Conservation (phyloP, 108 stramenopile genomes). For the Discostella stelligeroides region DNA sequence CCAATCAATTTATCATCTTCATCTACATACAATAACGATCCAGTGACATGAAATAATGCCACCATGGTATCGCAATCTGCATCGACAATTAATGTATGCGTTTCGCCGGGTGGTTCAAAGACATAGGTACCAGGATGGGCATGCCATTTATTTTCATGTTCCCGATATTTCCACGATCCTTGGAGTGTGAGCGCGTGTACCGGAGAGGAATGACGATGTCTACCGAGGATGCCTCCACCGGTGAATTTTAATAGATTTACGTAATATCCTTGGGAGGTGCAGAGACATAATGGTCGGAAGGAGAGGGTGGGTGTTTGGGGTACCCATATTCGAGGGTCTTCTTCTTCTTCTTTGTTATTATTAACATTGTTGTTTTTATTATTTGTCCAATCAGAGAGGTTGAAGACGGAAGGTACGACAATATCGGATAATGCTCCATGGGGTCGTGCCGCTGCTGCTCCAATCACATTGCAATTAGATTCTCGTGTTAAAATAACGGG, state of each 20-base stretch:
- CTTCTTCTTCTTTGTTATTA: slow-evolving; percentile 34
- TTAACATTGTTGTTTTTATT: slow-evolving; percentile 9
- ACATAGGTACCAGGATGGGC: slow-evolving; percentile 72
- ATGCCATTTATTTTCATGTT: slow-evolving; percentile 83
- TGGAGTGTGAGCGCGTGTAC: slow-evolving; percentile 77
- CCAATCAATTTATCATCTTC: slow-evolving; percentile 65
- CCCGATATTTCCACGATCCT: slow-evolving; percentile 73
- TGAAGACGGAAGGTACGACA: slow-evolving; percentile 64
- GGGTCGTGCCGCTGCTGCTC: slow-evolving; percentile 62
- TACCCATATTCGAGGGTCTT: slow-evolving; percentile 71
- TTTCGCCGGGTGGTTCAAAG: slow-evolving; percentile 84
- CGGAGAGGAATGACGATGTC: slow-evolving; percentile 76
- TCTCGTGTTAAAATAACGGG: slow-evolving; percentile 12
- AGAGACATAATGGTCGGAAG: slow-evolving; percentile 80
- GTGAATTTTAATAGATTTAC: slow-evolving; percentile 73
- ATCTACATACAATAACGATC: slow-evolving; percentile 67
- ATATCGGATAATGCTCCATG: slow-evolving; percentile 67
- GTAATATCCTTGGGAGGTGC: slow-evolving; percentile 73
- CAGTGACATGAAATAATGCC: slow-evolving; percentile 82
- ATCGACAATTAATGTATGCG: slow-evolving; percentile 75
- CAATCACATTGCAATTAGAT: too few species aligned
- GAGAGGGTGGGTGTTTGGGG: slow-evolving; percentile 76
- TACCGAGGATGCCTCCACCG: slow-evolving; percentile 66
- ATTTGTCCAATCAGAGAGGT: slow-evolving; percentile 15
- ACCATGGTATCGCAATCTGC: slow-evolving; percentile 82